Conservation (phyloP, 345 rosid genomes). For the Linum usitatissimum region DNA sequence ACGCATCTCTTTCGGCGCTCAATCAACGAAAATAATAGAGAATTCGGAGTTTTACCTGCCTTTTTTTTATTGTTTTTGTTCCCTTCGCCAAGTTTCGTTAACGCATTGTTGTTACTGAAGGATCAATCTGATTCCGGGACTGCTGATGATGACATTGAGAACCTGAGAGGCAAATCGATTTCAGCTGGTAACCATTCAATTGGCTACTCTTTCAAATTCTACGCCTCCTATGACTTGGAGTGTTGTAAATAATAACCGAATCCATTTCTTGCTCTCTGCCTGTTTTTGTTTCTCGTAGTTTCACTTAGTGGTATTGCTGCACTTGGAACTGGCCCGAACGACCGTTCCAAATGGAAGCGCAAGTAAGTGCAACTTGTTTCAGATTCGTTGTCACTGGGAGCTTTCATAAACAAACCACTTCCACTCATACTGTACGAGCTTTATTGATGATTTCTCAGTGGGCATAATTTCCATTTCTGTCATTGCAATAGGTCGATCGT, state of each 20-base stretch:
- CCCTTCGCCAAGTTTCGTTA: background rate
- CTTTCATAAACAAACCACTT: background rate
- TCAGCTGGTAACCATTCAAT: constrained; percentile 7
- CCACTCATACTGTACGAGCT: background rate
- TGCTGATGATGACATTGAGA: constrained; percentile 30
- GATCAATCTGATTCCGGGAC: constrained; percentile 27
- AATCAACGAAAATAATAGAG: too few relatives aligned
- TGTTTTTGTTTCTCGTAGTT: constrained; percentile 21
- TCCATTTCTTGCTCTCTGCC: background rate
- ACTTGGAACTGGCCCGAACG: constrained; percentile 28
- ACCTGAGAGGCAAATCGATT: constrained; percentile 24
- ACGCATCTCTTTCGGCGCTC: background rate
- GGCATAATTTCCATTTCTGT: background rate
- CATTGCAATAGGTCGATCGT: constrained; percentile 44
- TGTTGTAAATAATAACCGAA: background rate
- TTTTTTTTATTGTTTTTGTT: background rate
- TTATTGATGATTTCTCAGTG: too few relatives aligned
- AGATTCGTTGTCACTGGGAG: background rate
- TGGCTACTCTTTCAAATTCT: constrained; percentile 7
- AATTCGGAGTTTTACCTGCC: background rate
- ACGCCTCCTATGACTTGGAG: background rate
- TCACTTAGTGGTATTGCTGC: constrained; percentile 28
- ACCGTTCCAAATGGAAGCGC: constrained; percentile 60
- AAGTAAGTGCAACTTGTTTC: constrained; percentile 33
- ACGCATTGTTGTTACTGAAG: constrained; percentile 13